Percentiles rank a stretch among this genome's conserved stretches.
Conservation (phyloP, 805 yeast genomes). For the Starmera caribaea region DNA sequence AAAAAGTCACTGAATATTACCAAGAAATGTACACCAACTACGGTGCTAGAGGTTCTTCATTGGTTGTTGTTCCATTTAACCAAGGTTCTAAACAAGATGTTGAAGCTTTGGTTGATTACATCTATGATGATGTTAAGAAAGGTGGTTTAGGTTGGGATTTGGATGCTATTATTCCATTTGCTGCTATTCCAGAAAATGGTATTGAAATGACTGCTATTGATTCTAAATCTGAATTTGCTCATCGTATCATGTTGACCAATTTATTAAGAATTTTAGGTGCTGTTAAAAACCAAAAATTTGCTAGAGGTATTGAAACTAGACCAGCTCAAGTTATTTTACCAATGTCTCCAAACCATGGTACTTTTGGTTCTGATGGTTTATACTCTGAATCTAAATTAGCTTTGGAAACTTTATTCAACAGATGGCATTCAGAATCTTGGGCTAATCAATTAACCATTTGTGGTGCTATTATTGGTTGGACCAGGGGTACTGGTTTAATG, state of each 20-base stretch:
- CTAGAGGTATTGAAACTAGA: constrained; percentile 76
- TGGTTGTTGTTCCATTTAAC: constrained; percentile 96
- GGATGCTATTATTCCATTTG: constrained; percentile 94
- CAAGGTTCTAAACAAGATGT: constrained; percentile 96
- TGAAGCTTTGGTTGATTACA: constrained; percentile 72
- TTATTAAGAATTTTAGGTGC: constrained; percentile 85
- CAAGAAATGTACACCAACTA: constrained; percentile 86
- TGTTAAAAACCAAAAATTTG: constrained; percentile 74
- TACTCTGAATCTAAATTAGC: constrained; percentile 96
- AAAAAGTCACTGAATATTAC: constrained; percentile 90
- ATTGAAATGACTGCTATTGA: constrained; percentile 88
- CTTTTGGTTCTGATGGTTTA: constrained; percentile 96
- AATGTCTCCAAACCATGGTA: constrained; percentile 97
- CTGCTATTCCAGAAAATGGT: constrained; percentile 99
- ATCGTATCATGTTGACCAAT: constrained; percentile 96
- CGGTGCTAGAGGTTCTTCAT: constrained; percentile 87
- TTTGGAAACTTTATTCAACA: constrained; percentile 92
- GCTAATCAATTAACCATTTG: constrained; percentile 85
- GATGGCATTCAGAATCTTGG: constrained; percentile 99
- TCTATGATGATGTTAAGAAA: constrained; percentile 72
- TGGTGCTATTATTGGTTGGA: constrained; percentile 99
- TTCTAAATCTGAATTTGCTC: constrained; percentile 95
- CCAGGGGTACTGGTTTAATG: constrained; percentile 99
- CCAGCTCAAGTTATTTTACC: constrained; percentile 98
- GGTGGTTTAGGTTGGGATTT: constrained; percentile 98